Evolutionary conservation across 179 eudicot genomes (phyloP).

Genomic region (Silene noctiflora): DNA sequence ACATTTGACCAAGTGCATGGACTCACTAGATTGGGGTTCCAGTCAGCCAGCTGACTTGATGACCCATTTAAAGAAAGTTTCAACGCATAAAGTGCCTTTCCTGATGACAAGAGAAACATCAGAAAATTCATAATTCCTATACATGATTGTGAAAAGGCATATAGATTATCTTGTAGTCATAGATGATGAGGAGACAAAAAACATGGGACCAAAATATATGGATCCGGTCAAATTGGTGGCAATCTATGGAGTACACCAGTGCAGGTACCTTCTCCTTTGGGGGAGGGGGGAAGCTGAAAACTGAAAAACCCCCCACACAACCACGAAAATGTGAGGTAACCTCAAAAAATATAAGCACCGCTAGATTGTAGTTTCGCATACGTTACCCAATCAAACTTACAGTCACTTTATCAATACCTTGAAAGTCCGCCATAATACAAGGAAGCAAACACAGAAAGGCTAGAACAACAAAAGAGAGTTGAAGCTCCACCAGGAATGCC

Average conservation of each 20-base stretch:
- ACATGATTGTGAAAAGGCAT: no score
- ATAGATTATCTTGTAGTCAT: neutral
- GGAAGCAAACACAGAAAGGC: conserved; percentile 39
- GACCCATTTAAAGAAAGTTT: conserved; percentile 67
- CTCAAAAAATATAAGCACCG: neutral
- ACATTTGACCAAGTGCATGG: conserved; percentile 98
- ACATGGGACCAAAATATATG: neutral
- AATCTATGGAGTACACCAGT: neutral
- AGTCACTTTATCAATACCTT: conserved; percentile 43
- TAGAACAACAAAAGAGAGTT: conserved; percentile 31
- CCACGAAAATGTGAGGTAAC: neutral
- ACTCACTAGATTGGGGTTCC: conserved; percentile 69
- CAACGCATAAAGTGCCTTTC: conserved; percentile 62
- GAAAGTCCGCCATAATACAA: conserved; percentile 43
- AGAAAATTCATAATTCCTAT: neutral
- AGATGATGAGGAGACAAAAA: neutral
- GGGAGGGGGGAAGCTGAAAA: neutral
- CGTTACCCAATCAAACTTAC: neutral
- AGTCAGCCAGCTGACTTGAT: conserved; percentile 56
- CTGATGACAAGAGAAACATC: conserved; percentile 37
- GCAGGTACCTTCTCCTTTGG: neutral
- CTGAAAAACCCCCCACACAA: neutral
- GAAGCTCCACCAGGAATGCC: conserved; percentile 34
- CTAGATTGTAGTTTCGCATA: neutral
- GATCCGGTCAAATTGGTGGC: neutral